Evolutionary conservation across 2,329 filamentous ascomycete genomes (phyloP).

Genomic region (Penicillium sp.): DNA sequence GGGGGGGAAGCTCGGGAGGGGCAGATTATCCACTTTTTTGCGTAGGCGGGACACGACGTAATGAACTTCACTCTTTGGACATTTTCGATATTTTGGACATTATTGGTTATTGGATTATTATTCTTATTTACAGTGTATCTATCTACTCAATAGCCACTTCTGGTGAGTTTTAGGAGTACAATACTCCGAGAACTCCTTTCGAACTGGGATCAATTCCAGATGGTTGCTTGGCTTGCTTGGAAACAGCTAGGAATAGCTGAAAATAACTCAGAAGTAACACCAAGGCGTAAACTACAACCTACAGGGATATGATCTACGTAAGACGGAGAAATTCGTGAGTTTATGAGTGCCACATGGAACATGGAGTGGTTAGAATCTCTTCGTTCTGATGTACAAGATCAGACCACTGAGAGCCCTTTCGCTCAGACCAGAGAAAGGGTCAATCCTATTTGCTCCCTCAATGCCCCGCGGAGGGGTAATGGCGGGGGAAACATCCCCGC

Average conservation of each 20-base stretch:
- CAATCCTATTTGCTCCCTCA: neutral
- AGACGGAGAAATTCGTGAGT: neutral
- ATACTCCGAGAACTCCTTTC: too few species aligned
- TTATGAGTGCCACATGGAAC: neutral
- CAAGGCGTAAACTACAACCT: neutral
- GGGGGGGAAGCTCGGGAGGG: neutral
- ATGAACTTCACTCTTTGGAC: neutral
- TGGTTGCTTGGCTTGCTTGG: neutral
- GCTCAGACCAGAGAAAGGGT: neutral
- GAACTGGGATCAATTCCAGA: neutral
- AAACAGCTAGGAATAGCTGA: neutral
- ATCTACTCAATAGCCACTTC: neutral
- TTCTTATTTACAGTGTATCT: too few species aligned
- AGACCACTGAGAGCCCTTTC: neutral
- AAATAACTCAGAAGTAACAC: neutral
- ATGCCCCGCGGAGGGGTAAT: neutral
- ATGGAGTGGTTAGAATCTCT: neutral
- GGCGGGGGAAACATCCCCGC: neutral
- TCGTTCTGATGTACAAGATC: neutral
- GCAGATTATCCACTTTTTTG: slow-evolving; percentile 9
- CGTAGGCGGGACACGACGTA: slow-evolving; percentile 2
- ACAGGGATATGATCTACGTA: neutral
- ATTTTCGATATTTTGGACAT: neutral
- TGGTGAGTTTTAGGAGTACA: neutral
- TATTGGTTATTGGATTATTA: neutral